These are phyloP conservation scores for Fusarium stilboides DNA, from an alignment of 2,329 filamentous ascomycete species.

Conservation along the genomic window DNA sequence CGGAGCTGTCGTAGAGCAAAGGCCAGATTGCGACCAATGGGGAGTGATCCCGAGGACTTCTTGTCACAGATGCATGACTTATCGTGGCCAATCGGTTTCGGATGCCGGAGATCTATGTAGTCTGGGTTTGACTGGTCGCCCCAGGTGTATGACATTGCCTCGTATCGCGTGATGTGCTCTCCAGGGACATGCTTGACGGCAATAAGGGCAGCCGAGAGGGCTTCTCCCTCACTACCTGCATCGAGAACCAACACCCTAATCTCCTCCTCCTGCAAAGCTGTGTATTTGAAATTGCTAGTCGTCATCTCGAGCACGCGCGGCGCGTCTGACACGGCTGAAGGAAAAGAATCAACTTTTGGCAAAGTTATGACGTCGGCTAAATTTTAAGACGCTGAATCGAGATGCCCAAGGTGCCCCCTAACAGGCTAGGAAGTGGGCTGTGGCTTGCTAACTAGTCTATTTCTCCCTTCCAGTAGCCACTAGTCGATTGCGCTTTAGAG, in stretches of 20 bases:
- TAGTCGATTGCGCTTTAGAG: too few relatives aligned
- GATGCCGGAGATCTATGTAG: not conserved
- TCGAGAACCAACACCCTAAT: slow-evolving; percentile 9
- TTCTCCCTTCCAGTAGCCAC: too few relatives aligned
- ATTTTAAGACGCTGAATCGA: not conserved
- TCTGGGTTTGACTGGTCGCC: slow-evolving; percentile 12
- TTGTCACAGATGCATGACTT: slow-evolving; percentile 2
- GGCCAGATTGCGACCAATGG: slow-evolving; percentile 10
- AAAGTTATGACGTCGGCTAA: not conserved
- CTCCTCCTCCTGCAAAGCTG: slow-evolving; percentile 1
- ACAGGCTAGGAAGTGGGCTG: not conserved
- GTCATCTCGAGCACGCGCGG: not conserved
- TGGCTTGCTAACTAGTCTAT: too few relatives aligned
- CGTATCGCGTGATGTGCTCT: not conserved
- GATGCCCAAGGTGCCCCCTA: not conserved
- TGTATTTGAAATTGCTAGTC: not conserved
- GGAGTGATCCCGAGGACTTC: not conserved
- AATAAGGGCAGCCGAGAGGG: slow-evolving; percentile 5
- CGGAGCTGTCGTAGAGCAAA: slow-evolving; percentile 6
- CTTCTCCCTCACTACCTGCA: not conserved
- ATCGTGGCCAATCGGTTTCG: not conserved
- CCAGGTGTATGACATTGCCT: slow-evolving; percentile 17
- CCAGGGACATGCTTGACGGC: not conserved
- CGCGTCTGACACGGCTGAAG: not conserved
- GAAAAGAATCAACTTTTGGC: not conserved